These are phyloP conservation scores for Pleurotus cornucopiae DNA, from an alignment of 768 basidiomycete genomes.

Conservation along the genomic window DNA sequence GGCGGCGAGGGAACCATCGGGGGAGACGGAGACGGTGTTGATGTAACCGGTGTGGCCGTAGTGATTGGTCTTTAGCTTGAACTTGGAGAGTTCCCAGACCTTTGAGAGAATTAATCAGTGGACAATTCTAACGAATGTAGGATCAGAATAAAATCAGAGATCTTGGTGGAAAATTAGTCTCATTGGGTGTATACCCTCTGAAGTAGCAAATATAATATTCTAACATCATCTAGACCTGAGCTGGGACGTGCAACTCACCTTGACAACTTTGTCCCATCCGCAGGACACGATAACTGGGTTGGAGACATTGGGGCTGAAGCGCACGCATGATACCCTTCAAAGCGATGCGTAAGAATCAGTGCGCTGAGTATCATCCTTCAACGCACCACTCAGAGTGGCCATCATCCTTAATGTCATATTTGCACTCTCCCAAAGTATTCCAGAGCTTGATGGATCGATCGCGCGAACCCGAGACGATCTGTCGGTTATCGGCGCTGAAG, in stretches of 20 bases:
- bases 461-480: conserved; percentile 97
- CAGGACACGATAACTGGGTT: conserved; percentile 99
- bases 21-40: conserved; percentile 97
- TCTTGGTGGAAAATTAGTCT: conserved; percentile 74
- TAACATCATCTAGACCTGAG: conserved; percentile 28
- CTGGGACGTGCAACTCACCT: conserved; percentile 53
- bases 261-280: conserved; percentile 99
- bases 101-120: conserved; percentile 24
- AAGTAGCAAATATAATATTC: conserved; percentile 81
- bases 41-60: conserved; percentile 99
- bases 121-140: conserved; percentile 5
- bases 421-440: conserved; percentile 99
- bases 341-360: neutral
- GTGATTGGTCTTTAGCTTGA: conserved; percentile 99
- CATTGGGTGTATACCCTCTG: conserved; percentile 66
- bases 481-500: conserved; percentile 99
- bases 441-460: conserved; percentile 98
- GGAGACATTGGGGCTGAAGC: conserved; percentile 96
- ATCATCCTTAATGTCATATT: conserved; percentile 99
- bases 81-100: conserved; percentile 99
- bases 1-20: conserved; percentile 97
- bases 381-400: conserved; percentile 92
- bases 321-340: conserved; percentile 93
- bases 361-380: conserved; percentile 13
- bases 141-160: conserved; percentile 46